phyloP scores from a whole-genome alignment of 140 eudicot species.

The Anethum foeniculum region DNA sequence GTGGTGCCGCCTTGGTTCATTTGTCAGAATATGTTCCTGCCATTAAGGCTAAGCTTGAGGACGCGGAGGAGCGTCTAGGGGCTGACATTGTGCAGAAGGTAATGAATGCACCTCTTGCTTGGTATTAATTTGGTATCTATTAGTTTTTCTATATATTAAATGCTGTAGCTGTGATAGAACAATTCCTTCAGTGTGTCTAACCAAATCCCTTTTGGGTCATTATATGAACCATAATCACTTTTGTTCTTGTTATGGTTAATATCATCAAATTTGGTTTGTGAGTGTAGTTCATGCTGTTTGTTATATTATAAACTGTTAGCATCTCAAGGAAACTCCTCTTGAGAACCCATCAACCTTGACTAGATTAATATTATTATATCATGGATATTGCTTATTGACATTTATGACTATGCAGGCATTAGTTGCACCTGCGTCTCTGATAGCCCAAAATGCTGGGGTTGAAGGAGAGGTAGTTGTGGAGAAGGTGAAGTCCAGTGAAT shows the following conservation, averaged over 20 bases:
- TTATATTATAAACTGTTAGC: neutral
- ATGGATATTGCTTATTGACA: neutral
- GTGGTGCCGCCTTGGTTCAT: slow-evolving; percentile 95
- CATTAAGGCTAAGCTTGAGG: slow-evolving; percentile 68
- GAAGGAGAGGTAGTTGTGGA: slow-evolving; percentile 98
- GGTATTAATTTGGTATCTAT: neutral
- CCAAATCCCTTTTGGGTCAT: neutral
- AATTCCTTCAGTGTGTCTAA: neutral
- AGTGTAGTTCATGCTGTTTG: neutral
- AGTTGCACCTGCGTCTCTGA: slow-evolving; percentile 72
- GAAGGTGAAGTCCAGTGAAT: slow-evolving; percentile 63
- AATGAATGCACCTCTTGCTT: neutral
- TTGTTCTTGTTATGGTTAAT: neutral
- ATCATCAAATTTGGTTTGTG: neutral
- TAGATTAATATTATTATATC: neutral
- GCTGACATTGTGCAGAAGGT: slow-evolving; percentile 89
- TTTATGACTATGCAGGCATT: slow-evolving; percentile 48
- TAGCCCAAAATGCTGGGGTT: slow-evolving; percentile 89
- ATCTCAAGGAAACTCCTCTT: neutral
- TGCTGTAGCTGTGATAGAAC: neutral
- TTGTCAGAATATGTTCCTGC: slow-evolving; percentile 64
- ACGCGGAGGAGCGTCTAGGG: slow-evolving; percentile 75
- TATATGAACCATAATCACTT: neutral
- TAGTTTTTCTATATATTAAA: neutral
- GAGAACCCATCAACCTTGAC: neutral